phyloP scores from a whole-genome alignment of 345 rosid species.

The Salix dunnii region DNA sequence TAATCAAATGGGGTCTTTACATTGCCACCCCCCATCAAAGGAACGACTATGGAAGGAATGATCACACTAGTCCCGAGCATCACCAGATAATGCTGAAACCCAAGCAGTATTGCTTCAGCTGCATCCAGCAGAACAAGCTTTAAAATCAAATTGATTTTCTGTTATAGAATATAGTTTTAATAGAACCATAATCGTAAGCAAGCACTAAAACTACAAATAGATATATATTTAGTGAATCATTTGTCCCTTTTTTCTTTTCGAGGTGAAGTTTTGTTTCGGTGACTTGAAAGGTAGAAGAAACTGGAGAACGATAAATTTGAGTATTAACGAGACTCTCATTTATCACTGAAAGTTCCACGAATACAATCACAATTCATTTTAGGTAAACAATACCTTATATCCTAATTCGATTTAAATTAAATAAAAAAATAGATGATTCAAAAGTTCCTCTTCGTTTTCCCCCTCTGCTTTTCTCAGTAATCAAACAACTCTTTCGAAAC shows the following conservation, averaged over 20 bases:
- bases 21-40: constrained; percentile 81
- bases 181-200: background rate
- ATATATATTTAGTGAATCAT: no score
- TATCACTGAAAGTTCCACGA: no score
- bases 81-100: constrained; percentile 90
- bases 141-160: background rate
- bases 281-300: no score
- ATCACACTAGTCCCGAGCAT: constrained; percentile 84
- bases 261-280: no score
- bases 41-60: constrained; percentile 63
- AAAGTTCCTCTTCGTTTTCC: background rate
- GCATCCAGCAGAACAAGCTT: constrained; percentile 25
- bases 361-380: no score
- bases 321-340: no score
- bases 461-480: background rate
- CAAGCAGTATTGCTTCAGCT: constrained; percentile 65
- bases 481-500: background rate
- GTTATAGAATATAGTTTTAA: background rate
- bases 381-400: no score
- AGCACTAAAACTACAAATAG: no score
- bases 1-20: constrained; percentile 35
- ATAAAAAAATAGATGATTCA: background rate
- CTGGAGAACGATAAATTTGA: no score
- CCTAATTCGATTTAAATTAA: background rate
- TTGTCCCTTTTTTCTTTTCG: no score